phyloP scores from a whole-genome alignment of 2,329 filamentous ascomycete genomes.

The Diaporthe citrichinensis region DNA sequence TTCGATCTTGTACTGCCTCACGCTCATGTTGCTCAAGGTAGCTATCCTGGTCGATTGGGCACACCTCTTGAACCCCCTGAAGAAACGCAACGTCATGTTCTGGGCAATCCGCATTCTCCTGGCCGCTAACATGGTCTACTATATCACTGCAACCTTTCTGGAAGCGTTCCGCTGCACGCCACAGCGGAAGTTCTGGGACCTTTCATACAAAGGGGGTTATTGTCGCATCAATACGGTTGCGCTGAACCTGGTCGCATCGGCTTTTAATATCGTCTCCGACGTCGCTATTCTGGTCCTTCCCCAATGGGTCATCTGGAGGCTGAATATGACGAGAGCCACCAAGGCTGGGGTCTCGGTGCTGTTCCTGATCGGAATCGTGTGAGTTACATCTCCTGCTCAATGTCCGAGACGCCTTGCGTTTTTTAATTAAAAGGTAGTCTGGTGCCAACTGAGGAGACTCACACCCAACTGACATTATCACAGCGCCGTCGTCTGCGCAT shows the following conservation, averaged over 20 bases:
- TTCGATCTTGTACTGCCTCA: background rate
- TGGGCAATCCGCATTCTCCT: background rate
- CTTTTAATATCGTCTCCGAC: background rate
- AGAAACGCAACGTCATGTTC: background rate
- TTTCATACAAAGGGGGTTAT: background rate
- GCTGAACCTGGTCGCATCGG: background rate
- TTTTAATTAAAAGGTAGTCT: background rate
- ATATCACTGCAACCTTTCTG: background rate
- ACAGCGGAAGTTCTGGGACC: background rate
- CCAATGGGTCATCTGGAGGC: constrained; percentile 7
- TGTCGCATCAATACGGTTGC: background rate
- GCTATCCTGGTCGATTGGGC: constrained; percentile 4
- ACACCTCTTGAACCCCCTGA: constrained; percentile 2
- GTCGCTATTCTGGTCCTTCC: background rate
- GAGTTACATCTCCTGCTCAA: background rate
- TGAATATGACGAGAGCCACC: background rate
- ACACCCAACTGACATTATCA: background rate
- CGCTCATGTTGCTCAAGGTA: background rate
- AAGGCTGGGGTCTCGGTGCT: background rate
- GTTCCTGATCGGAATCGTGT: background rate
- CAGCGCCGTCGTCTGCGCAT: background rate
- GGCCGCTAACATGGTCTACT: background rate
- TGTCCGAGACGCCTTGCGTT: background rate
- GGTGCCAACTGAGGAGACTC: background rate
- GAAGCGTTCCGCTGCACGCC: background rate